phyloP scores from a whole-genome alignment of 1,284 basidiomycete genomes.

The Ustilago curta region DNA sequence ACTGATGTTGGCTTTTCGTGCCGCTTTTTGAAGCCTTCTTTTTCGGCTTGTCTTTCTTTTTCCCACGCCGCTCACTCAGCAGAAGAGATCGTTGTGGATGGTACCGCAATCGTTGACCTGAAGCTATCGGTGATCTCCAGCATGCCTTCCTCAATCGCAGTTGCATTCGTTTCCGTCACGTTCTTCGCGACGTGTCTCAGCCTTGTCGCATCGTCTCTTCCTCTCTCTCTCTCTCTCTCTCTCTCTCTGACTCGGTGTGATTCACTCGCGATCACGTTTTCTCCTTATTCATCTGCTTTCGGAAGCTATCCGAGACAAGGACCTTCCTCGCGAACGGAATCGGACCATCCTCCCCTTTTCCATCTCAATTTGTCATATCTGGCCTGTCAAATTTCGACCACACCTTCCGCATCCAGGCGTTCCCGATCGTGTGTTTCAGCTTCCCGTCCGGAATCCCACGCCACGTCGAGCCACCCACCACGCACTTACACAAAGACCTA shows the following conservation, averaged over 20 bases:
- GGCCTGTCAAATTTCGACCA: background rate
- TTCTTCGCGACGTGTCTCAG: constrained; percentile 6
- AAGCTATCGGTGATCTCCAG: background rate
- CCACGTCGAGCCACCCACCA: constrained; percentile 3
- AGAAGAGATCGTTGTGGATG: background rate
- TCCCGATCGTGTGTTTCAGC: constrained; percentile 9
- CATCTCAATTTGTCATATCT: background rate
- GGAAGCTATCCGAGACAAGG: background rate
- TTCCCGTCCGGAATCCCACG: constrained; percentile 1
- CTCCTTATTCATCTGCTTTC: background rate
- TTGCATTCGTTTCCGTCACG: background rate
- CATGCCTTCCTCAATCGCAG: constrained; percentile 2
- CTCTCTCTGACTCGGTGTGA: background rate
- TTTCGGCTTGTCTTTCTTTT: background rate
- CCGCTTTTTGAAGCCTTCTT: constrained; percentile 1
- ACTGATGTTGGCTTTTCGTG: too few species aligned
- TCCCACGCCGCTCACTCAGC: background rate
- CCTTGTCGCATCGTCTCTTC: constrained; percentile 1
- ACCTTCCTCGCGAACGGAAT: too few species aligned
- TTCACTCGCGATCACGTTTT: background rate
- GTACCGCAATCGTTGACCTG: background rate
- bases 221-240: background rate
- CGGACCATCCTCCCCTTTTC: background rate
- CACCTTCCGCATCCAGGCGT: constrained; percentile 1
- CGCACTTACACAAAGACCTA: too few species aligned